Evolutionary conservation across 1,284 basidiomycete species (phyloP).

Genomic region (Xerocomus nothofagi): DNA sequence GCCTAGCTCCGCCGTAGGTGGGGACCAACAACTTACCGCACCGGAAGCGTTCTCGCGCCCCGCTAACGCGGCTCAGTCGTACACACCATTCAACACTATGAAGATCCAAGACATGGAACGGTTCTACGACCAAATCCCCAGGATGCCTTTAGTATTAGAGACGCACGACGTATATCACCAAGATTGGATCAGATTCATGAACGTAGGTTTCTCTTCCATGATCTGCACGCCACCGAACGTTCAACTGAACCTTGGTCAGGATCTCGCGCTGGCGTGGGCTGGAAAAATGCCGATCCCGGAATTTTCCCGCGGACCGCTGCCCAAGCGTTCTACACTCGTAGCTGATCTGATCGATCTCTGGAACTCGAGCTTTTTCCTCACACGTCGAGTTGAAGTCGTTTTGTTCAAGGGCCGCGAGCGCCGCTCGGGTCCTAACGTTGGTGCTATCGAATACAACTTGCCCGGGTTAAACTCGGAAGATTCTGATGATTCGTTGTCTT

Average conservation of each 20-base stretch:
- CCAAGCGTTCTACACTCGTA: slow-evolving; percentile 58
- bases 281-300: slow-evolving; percentile 66
- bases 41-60: slow-evolving; percentile 73
- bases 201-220: slow-evolving; percentile 43
- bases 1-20: slow-evolving; percentile 22
- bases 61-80: slow-evolving; percentile 63
- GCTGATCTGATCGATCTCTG: slow-evolving; percentile 73
- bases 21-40: slow-evolving; percentile 47
- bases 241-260: slow-evolving; percentile 42
- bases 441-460: slow-evolving; percentile 53
- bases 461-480: slow-evolving; percentile 47
- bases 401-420: slow-evolving; percentile 75
- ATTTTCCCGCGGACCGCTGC: slow-evolving; percentile 44
- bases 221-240: background rate
- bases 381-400: slow-evolving; percentile 69
- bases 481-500: slow-evolving; percentile 39
- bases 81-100: slow-evolving; percentile 65
- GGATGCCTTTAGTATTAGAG: slow-evolving; percentile 67
- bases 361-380: slow-evolving; percentile 71
- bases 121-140: slow-evolving; percentile 60
- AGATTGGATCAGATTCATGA: slow-evolving; percentile 76
- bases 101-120: slow-evolving; percentile 75
- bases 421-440: slow-evolving; percentile 59
- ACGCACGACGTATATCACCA: slow-evolving; percentile 75
- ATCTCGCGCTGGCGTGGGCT: slow-evolving; percentile 68